Percentiles rank a stretch among this genome's conserved stretches.
These are phyloP conservation scores for Bruguiera gymnorhiza DNA, from an alignment of 345 rosid species.

Conservation along the genomic window DNA sequence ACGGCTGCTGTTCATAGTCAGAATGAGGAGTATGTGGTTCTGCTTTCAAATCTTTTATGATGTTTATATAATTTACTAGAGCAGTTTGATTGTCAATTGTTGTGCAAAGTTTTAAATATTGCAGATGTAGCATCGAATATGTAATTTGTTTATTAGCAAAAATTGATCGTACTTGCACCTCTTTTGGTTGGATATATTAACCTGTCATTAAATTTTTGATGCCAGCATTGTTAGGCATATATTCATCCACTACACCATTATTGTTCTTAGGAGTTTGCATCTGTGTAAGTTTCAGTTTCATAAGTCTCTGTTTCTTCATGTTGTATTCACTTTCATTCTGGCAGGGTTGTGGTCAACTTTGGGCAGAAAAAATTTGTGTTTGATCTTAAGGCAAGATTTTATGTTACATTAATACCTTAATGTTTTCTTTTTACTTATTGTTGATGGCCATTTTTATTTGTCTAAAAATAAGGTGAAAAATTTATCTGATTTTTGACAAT, in stretches of 20 bases:
- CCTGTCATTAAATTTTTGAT: not conserved
- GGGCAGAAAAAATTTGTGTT: conserved; percentile 74
- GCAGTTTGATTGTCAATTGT: conserved; percentile 1
- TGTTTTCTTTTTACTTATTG: not conserved
- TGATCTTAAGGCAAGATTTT: conserved; percentile 66
- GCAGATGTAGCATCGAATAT: not conserved
- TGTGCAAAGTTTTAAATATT: not conserved
- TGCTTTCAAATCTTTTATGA: conserved; percentile 8
- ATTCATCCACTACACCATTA: not conserved
- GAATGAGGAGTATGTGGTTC: conserved; percentile 79
- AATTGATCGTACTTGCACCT: not conserved
- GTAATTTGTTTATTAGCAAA: not conserved
- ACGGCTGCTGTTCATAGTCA: conserved; percentile 94
- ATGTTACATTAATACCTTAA: not conserved
- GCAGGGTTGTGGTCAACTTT: conserved; percentile 91
- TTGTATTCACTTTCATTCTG: conserved; percentile 20
- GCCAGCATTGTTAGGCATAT: not conserved
- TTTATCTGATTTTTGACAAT: not conserved
- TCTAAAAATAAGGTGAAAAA: not conserved
- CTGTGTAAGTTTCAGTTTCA: not conserved
- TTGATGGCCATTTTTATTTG: not conserved
- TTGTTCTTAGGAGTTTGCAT: not conserved
- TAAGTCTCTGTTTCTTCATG: not conserved
- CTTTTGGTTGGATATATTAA: not conserved
- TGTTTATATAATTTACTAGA: not conserved